Conservation (phyloP, 306 rosid genomes). For the Mucuna pruriens region DNA sequence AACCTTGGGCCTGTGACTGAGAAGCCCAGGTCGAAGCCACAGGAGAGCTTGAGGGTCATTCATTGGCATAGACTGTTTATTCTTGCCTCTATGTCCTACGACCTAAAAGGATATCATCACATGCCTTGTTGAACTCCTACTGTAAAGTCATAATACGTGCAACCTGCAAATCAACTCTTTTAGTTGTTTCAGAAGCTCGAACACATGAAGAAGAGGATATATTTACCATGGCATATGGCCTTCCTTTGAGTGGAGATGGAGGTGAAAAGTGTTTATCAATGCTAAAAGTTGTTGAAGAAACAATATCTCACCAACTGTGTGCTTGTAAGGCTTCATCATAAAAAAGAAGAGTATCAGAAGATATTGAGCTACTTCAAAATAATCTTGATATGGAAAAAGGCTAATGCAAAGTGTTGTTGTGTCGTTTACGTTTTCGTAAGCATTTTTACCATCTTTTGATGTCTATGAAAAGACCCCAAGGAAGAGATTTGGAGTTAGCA, state of each 20-base stretch:
- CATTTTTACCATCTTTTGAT: constrained; percentile 87
- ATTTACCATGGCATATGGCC: constrained; percentile 90
- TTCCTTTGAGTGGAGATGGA: constrained; percentile 84
- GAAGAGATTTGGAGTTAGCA: constrained; percentile 94
- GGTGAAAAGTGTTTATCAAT: constrained; percentile 83
- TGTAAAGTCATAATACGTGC: constrained; percentile 83
- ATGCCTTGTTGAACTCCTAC: constrained; percentile 83
- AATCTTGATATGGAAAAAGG: constrained; percentile 85
- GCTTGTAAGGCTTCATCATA: constrained; percentile 79
- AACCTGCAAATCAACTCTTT: constrained; percentile 84
- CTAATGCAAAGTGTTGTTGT: constrained; percentile 90
- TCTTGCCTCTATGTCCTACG: constrained; percentile 93
- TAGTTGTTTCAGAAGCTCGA: constrained; percentile 88
- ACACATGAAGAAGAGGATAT: constrained; percentile 99
- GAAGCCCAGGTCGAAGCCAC: too few species aligned
- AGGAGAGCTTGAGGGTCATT: too few species aligned
- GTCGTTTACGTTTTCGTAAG: constrained; percentile 99
- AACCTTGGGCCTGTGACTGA: too few species aligned
- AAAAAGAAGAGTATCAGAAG: constrained; percentile 73
- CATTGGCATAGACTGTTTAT: constrained; percentile 96
- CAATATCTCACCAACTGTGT: constrained; percentile 86
- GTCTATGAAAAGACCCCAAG: constrained; percentile 93
- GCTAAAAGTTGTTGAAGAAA: constrained; percentile 93
- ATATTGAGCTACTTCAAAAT: constrained; percentile 75
- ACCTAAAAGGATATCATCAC: constrained; percentile 84